A percentile compares a stretch with the other conserved stretches of the same genome.
These are phyloP conservation scores for Podospora pseudopauciseta DNA, from an alignment of 495 filamentous ascomycete genomes.

Conservation along the genomic window DNA sequence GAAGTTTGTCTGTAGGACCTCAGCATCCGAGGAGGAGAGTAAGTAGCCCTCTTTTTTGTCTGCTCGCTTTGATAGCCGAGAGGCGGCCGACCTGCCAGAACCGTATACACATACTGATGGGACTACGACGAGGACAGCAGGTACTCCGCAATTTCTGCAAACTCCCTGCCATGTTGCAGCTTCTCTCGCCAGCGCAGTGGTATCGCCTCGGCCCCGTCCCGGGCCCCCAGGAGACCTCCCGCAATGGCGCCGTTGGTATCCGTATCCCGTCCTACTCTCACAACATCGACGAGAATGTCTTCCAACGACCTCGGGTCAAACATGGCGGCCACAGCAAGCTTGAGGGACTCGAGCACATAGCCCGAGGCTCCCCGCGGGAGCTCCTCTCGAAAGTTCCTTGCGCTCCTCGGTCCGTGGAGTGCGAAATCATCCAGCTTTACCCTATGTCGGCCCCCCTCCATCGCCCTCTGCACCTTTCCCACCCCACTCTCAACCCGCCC, in stretches of 20 bases:
- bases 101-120: neutral
- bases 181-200: constrained; percentile 27
- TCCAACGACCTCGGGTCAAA: constrained; percentile 29
- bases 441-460: constrained; percentile 18
- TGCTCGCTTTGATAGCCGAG: neutral
- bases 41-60: neutral
- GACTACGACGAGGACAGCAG: constrained; percentile 10
- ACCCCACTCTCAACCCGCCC: constrained; percentile 9
- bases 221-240: constrained; percentile 31
- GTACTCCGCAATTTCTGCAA: constrained; percentile 22
- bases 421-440: constrained; percentile 25
- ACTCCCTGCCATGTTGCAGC: constrained; percentile 33
- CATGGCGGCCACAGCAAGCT: constrained; percentile 29
- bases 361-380: constrained; percentile 23
- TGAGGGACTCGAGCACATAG: constrained; percentile 31
- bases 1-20: neutral
- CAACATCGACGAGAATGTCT: constrained; percentile 33
- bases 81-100: neutral
- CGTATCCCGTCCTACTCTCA: constrained; percentile 30
- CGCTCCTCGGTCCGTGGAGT: constrained; percentile 22
- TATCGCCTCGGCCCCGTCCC: constrained; percentile 30
- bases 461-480: constrained; percentile 14
- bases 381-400: constrained; percentile 15
- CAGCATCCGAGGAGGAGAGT: neutral
- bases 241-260: constrained; percentile 37